These are phyloP conservation scores for Eutrema heterophyllum DNA, from an alignment of 345 rosid genomes.

Conservation along the genomic window DNA sequence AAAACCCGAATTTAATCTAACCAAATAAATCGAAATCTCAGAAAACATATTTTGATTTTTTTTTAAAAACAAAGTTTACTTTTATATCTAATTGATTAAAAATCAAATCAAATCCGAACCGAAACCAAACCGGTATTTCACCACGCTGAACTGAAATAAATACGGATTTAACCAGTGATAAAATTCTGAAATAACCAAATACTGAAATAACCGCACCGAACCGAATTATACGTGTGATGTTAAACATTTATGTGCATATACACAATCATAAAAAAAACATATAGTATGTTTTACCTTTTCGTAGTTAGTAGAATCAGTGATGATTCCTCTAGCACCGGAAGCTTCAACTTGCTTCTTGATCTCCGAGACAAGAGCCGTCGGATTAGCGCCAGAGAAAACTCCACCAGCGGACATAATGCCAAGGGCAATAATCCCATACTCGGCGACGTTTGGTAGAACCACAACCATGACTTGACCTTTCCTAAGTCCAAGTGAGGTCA, in stretches of 20 bases:
- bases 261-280: neutral
- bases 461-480: slow-evolving; percentile 81
- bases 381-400: slow-evolving; percentile 90
- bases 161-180: neutral
- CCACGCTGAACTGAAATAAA: neutral
- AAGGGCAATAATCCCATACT: slow-evolving; percentile 73
- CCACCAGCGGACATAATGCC: slow-evolving; percentile 94
- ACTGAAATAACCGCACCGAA: neutral
- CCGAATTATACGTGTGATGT: neutral
- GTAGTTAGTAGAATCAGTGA: slow-evolving; percentile 53
- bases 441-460: slow-evolving; percentile 82
- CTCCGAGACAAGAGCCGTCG: slow-evolving; percentile 65
- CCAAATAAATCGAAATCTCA: too few relatives aligned
- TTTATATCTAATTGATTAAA: neutral
- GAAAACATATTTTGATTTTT: neutral
- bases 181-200: too few relatives aligned
- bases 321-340: slow-evolving; percentile 76
- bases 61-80: neutral
- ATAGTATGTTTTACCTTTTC: slow-evolving; percentile 46
- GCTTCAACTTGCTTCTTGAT: slow-evolving; percentile 76
- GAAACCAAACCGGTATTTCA: neutral
- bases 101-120: neutral
- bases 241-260: neutral
- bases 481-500: slow-evolving; percentile 74
- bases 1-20: too few relatives aligned